Conservation (phyloP, 148 eudicot species). For the Polygonum aviculare region DNA sequence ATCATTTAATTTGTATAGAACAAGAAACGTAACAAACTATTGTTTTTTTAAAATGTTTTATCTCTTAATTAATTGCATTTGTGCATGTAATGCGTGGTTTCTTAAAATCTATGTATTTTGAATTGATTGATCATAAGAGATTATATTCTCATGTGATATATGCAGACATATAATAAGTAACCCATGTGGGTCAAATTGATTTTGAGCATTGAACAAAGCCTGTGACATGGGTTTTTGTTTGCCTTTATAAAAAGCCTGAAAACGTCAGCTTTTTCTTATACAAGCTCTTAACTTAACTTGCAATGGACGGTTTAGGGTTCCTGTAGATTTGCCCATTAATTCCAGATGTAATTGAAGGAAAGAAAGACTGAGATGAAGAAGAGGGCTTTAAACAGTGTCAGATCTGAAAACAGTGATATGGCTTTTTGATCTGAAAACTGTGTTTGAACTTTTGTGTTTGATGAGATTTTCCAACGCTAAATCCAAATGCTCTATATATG, state of each 20-base stretch:
- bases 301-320: conserved; percentile 3
- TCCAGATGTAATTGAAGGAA: not conserved
- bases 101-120: not conserved
- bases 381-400: not conserved
- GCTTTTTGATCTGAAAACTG: not conserved
- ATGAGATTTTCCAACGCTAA: not conserved
- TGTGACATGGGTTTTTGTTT: not conserved
- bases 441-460: not conserved
- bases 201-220: conserved; percentile 1
- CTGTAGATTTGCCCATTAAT: not conserved
- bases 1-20: not conserved
- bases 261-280: not conserved
- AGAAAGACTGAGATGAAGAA: not conserved
- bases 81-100: not conserved
- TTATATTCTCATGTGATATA: not conserved
- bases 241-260: conserved; percentile 4
- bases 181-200: not conserved
- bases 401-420: conserved; percentile 6
- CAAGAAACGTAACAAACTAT: too few species aligned
- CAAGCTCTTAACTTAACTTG: not conserved
- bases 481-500: not conserved
- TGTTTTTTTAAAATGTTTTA: not conserved
- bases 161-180: not conserved
- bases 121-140: not conserved
- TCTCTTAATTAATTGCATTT: not conserved